Evolutionary conservation across 495 filamentous ascomycete genomes (phyloP), one percentile per base, ranked within the genome.

Genomic region (Hypoxylon cercidicola): DNA sequence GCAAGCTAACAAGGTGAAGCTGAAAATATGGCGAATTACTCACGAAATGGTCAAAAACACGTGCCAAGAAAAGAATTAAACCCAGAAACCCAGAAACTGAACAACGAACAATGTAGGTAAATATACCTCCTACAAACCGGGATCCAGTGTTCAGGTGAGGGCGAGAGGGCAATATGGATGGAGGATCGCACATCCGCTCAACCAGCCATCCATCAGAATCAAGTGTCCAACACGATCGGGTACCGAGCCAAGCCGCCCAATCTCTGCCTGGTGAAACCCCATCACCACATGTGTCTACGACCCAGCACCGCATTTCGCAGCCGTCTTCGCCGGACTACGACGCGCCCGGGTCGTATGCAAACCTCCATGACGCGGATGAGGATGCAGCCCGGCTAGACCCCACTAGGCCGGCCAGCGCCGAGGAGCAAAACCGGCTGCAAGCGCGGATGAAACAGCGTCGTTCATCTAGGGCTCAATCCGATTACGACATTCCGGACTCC

Each of bases 401-500:
- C n/a, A 35, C 59, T 13, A 62, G 73, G 62, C 62, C 69, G 15
- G 47, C 41, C 12, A 50, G 12, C 21, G 7, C 44, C 9, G 44
- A 48, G 12, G 54, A 55, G 12, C 50, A 40, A 32, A 48, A 45
- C 5, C 58, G n/a, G 23, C 34, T 60, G 51, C 53, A 64, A 13
- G 45, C 50, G 12, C 62, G 55, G 43, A 32, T 15, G 16, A 47
- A 51, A 51, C 41, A 66, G 45, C 59, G 60, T 46, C 51, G 64
- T 41, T 20, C 66, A 21, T 54, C 64, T 19, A 32, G 68, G 50
- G 18, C 56, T 41, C 48, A 50, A 30, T 18, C 70, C 61, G 65
- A 70, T 20, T 83, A 84, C 49, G 65, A 81, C 60, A 68, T 77
- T n/a, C 82, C 82, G 6, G 77, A 80, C 52, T 71, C 70, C 6